phyloP scores from a whole-genome alignment of 768 basidiomycete genomes.

The Tephrocybe rancida region DNA sequence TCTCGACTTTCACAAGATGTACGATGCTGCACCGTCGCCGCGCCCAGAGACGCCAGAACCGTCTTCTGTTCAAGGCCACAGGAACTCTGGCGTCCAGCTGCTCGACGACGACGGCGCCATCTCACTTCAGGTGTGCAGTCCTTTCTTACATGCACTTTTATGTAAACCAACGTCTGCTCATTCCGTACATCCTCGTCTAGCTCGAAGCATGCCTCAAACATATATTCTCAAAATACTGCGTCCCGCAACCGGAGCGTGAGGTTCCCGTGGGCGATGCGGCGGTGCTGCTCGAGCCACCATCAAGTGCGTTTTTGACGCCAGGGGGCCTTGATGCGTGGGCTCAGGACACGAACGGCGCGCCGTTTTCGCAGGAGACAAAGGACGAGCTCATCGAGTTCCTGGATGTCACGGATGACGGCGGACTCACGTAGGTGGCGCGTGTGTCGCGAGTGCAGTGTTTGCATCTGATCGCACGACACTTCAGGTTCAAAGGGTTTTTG shows the following conservation, averaged over 20 bases:
- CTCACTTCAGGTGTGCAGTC: conserved; percentile 53
- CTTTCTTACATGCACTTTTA: background rate
- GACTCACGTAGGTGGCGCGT: conserved; percentile 72
- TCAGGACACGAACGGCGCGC: conserved; percentile 77
- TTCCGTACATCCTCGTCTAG: too few species aligned
- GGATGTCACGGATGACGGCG: conserved; percentile 71
- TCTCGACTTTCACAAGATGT: background rate
- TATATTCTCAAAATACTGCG: conserved; percentile 81
- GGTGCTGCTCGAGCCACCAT: conserved; percentile 47
- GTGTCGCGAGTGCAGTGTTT: too few species aligned
- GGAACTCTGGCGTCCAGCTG: conserved; percentile 57
- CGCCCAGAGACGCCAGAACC: conserved; percentile 67
- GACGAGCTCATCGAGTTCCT: conserved; percentile 77
- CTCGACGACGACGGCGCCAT: conserved; percentile 74
- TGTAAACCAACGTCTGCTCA: too few species aligned
- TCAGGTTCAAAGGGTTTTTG: conserved; percentile 77
- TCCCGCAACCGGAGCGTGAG: conserved; percentile 36
- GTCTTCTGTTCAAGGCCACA: conserved; percentile 57
- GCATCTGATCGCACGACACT: background rate
- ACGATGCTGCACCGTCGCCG: conserved; percentile 42
- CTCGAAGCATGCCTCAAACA: conserved; percentile 71
- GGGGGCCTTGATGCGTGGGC: conserved; percentile 78
- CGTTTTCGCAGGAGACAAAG: conserved; percentile 78
- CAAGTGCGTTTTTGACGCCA: conserved; percentile 57
- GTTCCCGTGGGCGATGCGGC: conserved; percentile 16